Evolutionary conservation across 2,329 filamentous ascomycete genomes (phyloP), one percentile per base, ranked within the genome.

Genomic region (Plenodomus tracheiphilus): DNA sequence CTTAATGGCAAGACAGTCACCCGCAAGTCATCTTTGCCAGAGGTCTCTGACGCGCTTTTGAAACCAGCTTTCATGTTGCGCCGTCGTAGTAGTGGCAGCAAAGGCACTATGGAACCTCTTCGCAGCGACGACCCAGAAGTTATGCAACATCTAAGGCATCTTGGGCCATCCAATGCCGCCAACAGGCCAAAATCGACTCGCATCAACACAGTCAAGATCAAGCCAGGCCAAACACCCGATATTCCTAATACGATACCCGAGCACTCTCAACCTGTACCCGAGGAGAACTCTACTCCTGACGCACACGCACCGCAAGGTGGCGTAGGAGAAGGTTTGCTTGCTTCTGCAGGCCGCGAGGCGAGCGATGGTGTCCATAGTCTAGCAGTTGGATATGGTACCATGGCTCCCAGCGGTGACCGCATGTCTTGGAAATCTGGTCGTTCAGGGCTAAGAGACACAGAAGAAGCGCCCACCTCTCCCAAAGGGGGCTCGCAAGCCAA

Each of bases 311-410:
- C 76, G 28, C 71, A 78, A 44, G 79, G 78, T 25, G 80, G 80
- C 2, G 75, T 81, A 49, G 81, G 81, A 2, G 79, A 80, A 53
- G 80, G 80, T 15, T 62, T 84, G 9, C 68, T 85, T 1, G 72
- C 71, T 43, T 77, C 78, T 37, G 80, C 82, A 25, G 82, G 80
- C 9, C 74, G 77, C 21, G 80, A 82, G 9, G 83, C 83, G 1
- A 86, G 83, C 56, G 86, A 88, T 61, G 87, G 85, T 30, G 82
- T 85, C 2, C 82, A 85, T 57, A 85, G 83, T 20, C 62, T 88
- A 38, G 67, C 70, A 11, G 64, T 72, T 42, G 74, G 75, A 46
- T 79, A 78, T 49, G 76, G 75, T 17, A 74, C 75, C 41, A 74
- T 76, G 62, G 51, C 59, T 46, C 51, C 63, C 17, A 58, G 36